Evolutionary conservation across 176 grass and related monocot species (phyloP).

Genomic region (Puya raimondii): DNA sequence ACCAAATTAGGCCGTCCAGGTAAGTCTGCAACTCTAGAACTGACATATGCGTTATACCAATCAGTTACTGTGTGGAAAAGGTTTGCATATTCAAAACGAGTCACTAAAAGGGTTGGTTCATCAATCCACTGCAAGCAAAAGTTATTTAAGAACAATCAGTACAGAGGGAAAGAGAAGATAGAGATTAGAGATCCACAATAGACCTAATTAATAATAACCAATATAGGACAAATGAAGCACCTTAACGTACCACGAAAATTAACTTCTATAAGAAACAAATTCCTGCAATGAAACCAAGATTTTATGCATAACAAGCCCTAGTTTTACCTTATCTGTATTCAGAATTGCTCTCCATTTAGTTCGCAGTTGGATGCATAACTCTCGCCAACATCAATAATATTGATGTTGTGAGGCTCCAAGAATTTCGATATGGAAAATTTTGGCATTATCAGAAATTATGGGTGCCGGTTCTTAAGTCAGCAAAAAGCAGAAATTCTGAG

Average conservation of each 20-base stretch:
- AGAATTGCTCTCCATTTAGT: background rate
- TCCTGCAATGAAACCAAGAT: background rate
- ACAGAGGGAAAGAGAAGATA: background rate
- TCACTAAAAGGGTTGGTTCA: slow-evolving; percentile 81
- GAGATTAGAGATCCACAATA: slow-evolving; percentile 3
- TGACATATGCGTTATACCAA: slow-evolving; percentile 98
- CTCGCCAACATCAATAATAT: too few species aligned
- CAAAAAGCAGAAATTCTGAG: too few species aligned
- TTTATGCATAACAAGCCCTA: background rate
- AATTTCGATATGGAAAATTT: too few species aligned
- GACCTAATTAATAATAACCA: background rate
- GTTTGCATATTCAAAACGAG: slow-evolving; percentile 95
- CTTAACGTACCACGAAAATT: background rate
- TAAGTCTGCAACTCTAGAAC: slow-evolving; percentile 66
- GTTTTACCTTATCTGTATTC: background rate
- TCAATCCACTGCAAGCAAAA: slow-evolving; percentile 71
- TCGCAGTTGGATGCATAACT: background rate
- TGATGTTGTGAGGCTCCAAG: too few species aligned
- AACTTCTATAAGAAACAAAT: background rate
- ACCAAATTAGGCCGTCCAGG: slow-evolving; percentile 61
- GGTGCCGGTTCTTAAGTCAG: too few species aligned
- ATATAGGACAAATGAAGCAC: too few species aligned
- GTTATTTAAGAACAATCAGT: slow-evolving; percentile 19
- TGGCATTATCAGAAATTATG: too few species aligned
- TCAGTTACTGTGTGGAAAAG: slow-evolving; percentile 98